Evolutionary conservation across 768 basidiomycete species (phyloP), one percentile per base, ranked within the genome.

Genomic region (Tylopilus intermedius): DNA sequence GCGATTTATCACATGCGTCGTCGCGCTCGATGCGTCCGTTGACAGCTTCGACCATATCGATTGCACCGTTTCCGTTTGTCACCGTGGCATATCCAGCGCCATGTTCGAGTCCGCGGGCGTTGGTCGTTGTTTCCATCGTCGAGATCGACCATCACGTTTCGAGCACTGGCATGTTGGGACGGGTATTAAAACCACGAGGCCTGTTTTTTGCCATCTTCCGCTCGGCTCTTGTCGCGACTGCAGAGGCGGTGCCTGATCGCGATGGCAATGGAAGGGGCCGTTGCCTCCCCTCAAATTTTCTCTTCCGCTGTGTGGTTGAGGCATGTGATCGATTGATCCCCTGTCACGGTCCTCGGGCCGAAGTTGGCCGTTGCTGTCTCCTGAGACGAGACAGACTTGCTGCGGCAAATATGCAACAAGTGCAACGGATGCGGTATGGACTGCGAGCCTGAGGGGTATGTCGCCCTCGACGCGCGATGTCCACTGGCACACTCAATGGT

Each of bases 241-340:
- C n/a, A 15, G 35, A 8, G 39, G 39, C 39, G 10, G 43, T 57
- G 43, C 47, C 49, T 62, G 55, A 61, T 64, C 15, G 58, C 33
- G 53, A 64, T 55, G 50, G 59, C 8, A 49, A 61, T 50, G 45
- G 50, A 32, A 21, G 32, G 40, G 6, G 18, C n/a, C n/a, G 18
- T 42, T 32, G 30, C 45, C 22, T 27, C 22, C 45, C 45, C 45
- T 9, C 24, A 24, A 24, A 24, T 3, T 33, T 33, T 30, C 24
- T 11, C 10, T 10, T 41, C 45, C 21, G 18, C 33, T 8, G 11
- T 32, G 14, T 37, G 35, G 35, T 14, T 26, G 24, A n/a, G 30
- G 38, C 11, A 42, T 22, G 45, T 56, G 47, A 22, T 38, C 33
- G 13, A 4, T 35, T 35, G 1, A 3, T 35, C 13, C 13, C 29